Evolutionary conservation across 495 filamentous ascomycete species (phyloP).

Genomic region (Penicillium desertorum): DNA sequence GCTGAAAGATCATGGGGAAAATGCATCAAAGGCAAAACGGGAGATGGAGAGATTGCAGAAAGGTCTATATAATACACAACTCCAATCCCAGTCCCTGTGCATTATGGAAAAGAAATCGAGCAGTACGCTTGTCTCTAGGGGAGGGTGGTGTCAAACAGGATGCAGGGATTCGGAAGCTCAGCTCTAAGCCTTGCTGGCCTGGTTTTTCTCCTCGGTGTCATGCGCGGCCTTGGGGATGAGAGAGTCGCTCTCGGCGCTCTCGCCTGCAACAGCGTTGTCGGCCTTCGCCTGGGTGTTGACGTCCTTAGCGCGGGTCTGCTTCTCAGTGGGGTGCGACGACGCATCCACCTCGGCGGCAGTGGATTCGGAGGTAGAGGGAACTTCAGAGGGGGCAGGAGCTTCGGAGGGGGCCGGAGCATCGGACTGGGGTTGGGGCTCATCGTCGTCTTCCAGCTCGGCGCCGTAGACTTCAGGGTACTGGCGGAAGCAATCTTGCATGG

Average conservation of each 20-base stretch:
- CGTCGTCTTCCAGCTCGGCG: constrained; percentile 83
- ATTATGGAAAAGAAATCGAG: constrained; percentile 17
- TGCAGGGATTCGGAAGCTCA: constrained; percentile 16
- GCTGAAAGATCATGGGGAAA: constrained; percentile 27
- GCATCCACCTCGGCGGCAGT: constrained; percentile 20
- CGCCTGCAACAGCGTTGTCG: constrained; percentile 21
- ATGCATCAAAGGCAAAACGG: constrained; percentile 15
- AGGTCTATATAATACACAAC: constrained; percentile 34
- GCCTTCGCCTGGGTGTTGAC: constrained; percentile 26
- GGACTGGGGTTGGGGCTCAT: constrained; percentile 46
- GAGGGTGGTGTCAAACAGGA: constrained; percentile 14
- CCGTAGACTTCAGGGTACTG: constrained; percentile 89
- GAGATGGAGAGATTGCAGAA: constrained; percentile 23
- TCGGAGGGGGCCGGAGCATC: constrained; percentile 18
- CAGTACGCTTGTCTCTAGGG: constrained; percentile 7
- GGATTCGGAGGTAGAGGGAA: constrained; percentile 16
- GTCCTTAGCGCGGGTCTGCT: constrained; percentile 31
- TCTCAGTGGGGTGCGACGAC: constrained; percentile 27
- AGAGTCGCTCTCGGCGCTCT: constrained; percentile 40
- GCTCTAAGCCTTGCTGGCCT: constrained; percentile 31
- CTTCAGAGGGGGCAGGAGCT: constrained; percentile 14
- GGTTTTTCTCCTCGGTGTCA: constrained; percentile 42
- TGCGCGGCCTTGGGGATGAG: constrained; percentile 53
- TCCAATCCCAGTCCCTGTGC: constrained; percentile 22
- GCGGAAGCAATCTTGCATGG: constrained; percentile 97